Base-by-base conservation (phyloP, 176 grass and related monocot genomes). In the Eleusine coracana region DNA sequence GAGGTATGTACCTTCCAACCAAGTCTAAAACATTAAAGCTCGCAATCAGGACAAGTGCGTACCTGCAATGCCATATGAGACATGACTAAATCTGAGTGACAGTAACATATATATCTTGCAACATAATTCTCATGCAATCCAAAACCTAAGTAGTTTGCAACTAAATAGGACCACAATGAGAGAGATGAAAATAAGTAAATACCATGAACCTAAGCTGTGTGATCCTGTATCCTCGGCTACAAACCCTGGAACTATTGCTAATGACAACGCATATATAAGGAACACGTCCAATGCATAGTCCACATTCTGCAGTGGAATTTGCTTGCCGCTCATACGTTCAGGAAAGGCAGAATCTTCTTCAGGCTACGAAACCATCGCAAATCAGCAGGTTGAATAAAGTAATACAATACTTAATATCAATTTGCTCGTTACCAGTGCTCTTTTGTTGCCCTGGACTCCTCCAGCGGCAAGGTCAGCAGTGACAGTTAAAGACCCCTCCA, bases 211-310 rank as follows among this genome's bases (percentile, higher is more conserved):
- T 29, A 93, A 84, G 69, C 86, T 91, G 78, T 97, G 94, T 49
- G 88, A 83, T 5, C 94, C 91, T 4, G 90, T 93, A 74, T 96
- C 90, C 82, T 93, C 94, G 13, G 91, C 83, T 80, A 96, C 85
- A 82, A 93, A 97, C 56, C 91, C 94, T 1, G 91, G 94, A 54
- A 97, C 91, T 62, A 97, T 97, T 16, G 94, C 89, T n/a, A 97
- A 8, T 9, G 86, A 91, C 73, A 97, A 77, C 37, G 87, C 62
- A 72, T 91, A 91, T 45, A 93, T 86, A 56, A 91, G 78, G 79
- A 87, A 93, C 41, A 91, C 7, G 28, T 86, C 91, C 18, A 89
- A 34, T 15, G 80, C 88, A 71, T 93, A 87, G 64, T 97, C 91
- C 39, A 84, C 78, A 37, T 93, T 97, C 68, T 91, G 51, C 29